These are phyloP conservation scores for Acer yangbiense DNA, from an alignment of 345 rosid genomes.

Conservation along the genomic window DNA sequence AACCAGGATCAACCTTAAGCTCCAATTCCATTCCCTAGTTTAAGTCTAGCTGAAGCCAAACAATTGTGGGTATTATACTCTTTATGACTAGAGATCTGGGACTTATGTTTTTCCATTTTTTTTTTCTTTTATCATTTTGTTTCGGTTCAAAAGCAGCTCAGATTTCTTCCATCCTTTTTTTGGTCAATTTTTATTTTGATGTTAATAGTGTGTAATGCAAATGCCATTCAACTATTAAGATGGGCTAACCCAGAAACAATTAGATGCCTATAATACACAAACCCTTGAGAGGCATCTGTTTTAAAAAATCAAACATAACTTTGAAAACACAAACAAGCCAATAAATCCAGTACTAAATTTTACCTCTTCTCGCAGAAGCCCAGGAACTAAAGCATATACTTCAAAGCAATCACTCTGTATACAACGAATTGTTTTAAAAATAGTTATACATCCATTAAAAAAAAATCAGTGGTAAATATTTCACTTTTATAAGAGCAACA, in stretches of 20 bases:
- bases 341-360: neutral
- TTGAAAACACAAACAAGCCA: neutral
- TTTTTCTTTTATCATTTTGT: neutral
- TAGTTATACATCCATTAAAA: neutral
- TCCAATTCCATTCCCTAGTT: conserved; percentile 9
- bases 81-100: neutral
- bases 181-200: neutral
- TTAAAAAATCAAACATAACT: neutral
- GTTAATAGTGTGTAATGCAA: neutral
- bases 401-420: conserved; percentile 65
- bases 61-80: neutral
- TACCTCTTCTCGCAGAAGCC: conserved; percentile 69
- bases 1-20: neutral
- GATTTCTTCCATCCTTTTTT: neutral
- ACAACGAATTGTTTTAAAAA: neutral
- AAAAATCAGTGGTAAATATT: neutral
- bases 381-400: conserved; percentile 71
- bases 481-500: conserved; percentile 5
- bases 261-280: neutral
- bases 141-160: neutral
- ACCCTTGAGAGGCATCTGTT: neutral
- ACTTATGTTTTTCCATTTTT: neutral
- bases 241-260: neutral
- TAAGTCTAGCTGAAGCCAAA: neutral
- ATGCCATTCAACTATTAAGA: neutral